Evolutionary conservation across 2,329 filamentous ascomycete genomes (phyloP), one percentile per base, ranked within the genome.

Genomic region (Coniochaeta hoffmannii): DNA sequence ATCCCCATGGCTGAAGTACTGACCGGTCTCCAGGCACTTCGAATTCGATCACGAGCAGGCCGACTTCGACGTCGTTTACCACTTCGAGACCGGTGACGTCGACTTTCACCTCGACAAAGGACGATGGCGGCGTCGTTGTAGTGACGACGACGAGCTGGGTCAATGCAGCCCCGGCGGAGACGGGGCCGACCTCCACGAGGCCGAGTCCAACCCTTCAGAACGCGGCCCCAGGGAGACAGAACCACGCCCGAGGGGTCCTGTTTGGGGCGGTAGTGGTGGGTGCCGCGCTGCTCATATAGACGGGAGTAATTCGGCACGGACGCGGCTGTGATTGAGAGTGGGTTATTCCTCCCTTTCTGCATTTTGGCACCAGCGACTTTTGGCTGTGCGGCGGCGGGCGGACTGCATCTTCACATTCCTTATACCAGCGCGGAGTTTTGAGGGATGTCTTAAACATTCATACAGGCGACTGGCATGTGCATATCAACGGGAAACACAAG

Each of bases 91-190:
- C 61, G 44, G 58, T 66, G 11, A 62, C 67, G 7, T 63, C 70
- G 24, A 76, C 74, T 0, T 66, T 68, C 57, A 81, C 77, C n/a
- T 75, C 74, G 7, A 78, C 76, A 7, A 64, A 73, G 34, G 61
- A 68, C 12, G 66, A 77, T 51, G 78, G 78, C 26, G 72, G 69
- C 31, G 67, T 75, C 54, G 72, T 72, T 3, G 70, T 74, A 12
- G 66, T 79, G 51, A 80, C 77, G 11, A 71, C 71, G n/a, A 80
- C 77, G 1, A 77, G 76, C 0, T 76, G 69, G 63, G 77, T 80
- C 2, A 72, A 69, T 22, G 73, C 76, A 36, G 68, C 72, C 11
- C 72, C 75, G 1, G 55, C 28, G 10, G 50, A 62, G 17, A 69
- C 54, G 2, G 65, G 63, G 3, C 64, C 64, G 8, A 66, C 50